Evolutionary conservation across 2,329 filamentous ascomycete genomes (phyloP), one percentile per base, ranked within the genome.

Genomic region (Neonectria hederae): DNA sequence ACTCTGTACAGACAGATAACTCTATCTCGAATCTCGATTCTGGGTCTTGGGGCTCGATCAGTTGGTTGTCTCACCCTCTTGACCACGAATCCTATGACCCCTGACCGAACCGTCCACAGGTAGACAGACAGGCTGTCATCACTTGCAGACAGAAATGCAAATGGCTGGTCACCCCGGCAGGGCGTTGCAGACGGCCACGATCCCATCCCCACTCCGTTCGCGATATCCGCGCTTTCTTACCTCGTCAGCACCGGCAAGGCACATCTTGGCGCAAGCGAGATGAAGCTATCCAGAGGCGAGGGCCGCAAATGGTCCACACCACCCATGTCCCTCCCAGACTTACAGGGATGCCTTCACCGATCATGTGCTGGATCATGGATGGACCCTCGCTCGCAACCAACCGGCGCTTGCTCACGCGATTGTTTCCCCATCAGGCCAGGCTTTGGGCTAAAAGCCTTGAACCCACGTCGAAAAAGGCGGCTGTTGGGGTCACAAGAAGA

Each of bases 351-450:
- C 35, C 35, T 24, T 55, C 55, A 63, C 51, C 61, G 55, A 63
- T 63, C 61, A 63, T 59, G 61, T 63, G 55, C 51, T 56, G 51
- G 55, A 21, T 35, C 17, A 46, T 22, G 35, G 35, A n/a, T 38
- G 35, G 35, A 38, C 35, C 35, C 35, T 63, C 51, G 55, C 53
- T 59, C 52, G 43, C 61, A 26, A 63, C 45, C 35, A 14, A 17
- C 26, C 49, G 60, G 32, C 60, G 54, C 60, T 62, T 43, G 60
- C 51, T 59, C 63, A 55, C 59, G 61, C 52, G 55, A 67, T 51
- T 52, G 43, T 59, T 69, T 63, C 70, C 70, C 65, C 59, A 65
- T 72, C 56, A 61, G 65, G 70, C 54, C 63, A 72, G 68, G 70
- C 45, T 59, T 35, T 38, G 38, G 53, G 24, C 60, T 48, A 59